phyloP scores from a whole-genome alignment of 805 yeast genomes.

The Blastobotrys terrestris region DNA sequence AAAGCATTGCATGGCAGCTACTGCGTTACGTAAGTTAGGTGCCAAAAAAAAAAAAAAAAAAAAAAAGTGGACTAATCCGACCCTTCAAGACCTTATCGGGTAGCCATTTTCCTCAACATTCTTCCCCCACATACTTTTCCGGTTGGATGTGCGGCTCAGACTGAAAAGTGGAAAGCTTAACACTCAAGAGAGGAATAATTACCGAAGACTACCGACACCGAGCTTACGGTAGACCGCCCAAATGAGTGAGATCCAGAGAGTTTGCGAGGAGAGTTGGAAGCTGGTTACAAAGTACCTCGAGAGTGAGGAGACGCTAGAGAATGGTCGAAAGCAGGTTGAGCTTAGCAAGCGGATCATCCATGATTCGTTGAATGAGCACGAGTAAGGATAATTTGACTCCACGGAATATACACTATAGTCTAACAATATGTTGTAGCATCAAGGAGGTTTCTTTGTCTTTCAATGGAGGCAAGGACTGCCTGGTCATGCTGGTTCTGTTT shows the following conservation, averaged over 20 bases:
- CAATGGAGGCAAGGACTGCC: slow-evolving; percentile 96
- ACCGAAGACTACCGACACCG: neutral
- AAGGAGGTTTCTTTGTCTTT: slow-evolving; percentile 59
- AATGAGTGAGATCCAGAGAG: neutral
- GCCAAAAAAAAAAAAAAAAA: no score
- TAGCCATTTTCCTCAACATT: neutral
- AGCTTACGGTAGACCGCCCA: no score
- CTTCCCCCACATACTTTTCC: neutral
- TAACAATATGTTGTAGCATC: slow-evolving; percentile 6
- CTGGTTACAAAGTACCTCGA: slow-evolving; percentile 14
- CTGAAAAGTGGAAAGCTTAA: neutral
- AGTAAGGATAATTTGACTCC: slow-evolving; percentile 13
- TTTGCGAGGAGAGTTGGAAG: slow-evolving; percentile 4
- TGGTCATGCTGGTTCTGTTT: slow-evolving; percentile 75
- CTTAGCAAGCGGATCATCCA: slow-evolving; percentile 23
- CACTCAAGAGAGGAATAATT: no score
- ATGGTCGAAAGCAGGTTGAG: slow-evolving; percentile 22
- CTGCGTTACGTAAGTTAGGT: no score
- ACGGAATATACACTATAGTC: no score
- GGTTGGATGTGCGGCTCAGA: neutral
- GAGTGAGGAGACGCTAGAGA: slow-evolving; percentile 6
- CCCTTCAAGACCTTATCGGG: no score
- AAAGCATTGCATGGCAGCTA: no score
- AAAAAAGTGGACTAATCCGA: no score
- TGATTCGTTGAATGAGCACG: slow-evolving; percentile 24